These are phyloP conservation scores for Fusarium transvaalense DNA, from an alignment of 2,329 filamentous ascomycete species.

Conservation along the genomic window DNA sequence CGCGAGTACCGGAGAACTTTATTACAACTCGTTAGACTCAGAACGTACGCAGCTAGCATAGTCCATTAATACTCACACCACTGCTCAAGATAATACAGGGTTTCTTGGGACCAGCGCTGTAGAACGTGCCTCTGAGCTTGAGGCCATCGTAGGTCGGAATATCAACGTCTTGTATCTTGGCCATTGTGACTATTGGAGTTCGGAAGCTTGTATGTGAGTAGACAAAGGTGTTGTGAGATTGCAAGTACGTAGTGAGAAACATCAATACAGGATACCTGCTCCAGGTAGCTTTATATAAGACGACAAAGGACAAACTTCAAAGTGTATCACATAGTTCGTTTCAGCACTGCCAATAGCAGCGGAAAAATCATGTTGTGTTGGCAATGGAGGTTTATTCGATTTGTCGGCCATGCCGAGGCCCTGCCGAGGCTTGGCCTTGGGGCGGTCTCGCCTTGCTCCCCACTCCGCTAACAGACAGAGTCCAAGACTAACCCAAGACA, in stretches of 20 bases:
- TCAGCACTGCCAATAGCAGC: too few relatives aligned
- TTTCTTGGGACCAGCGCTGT: neutral
- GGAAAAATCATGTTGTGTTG: too few relatives aligned
- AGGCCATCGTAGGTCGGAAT: conserved; percentile 3
- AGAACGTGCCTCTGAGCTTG: neutral
- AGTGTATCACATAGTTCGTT: neutral
- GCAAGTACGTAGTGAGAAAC: neutral
- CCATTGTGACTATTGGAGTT: neutral
- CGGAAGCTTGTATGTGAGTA: neutral
- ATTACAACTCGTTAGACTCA: neutral
- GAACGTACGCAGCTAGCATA: neutral
- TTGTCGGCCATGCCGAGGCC: neutral
- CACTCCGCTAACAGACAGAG: neutral
- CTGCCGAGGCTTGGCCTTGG: neutral
- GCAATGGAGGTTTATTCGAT: neutral
- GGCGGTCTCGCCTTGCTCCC: too few relatives aligned
- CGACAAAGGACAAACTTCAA: neutral
- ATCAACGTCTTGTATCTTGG: neutral
- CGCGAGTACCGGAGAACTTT: conserved; percentile 2
- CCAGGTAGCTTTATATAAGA: conserved; percentile 1
- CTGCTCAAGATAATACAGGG: conserved; percentile 1
- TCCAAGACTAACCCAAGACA: neutral
- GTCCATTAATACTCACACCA: neutral
- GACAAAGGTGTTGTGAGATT: neutral
- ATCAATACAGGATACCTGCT: neutral